These are phyloP conservation scores for Aspergillus texensis DNA, from an alignment of 2,329 filamentous ascomycete genomes.

Conservation along the genomic window DNA sequence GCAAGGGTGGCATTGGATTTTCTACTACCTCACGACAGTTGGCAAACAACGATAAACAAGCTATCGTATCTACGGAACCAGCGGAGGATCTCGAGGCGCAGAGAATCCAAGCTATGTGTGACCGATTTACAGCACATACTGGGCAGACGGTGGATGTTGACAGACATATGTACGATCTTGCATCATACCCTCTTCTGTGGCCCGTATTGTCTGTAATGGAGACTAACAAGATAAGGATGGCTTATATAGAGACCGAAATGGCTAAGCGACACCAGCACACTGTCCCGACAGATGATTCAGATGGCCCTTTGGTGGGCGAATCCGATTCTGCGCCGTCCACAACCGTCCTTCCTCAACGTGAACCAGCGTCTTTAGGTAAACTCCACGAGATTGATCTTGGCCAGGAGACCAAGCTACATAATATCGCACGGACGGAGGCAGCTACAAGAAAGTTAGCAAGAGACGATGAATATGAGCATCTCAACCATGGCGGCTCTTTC, in stretches of 20 bases:
- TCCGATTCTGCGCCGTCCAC: slow-evolving; percentile 18
- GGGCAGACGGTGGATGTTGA: slow-evolving; percentile 61
- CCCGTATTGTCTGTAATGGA: slow-evolving; percentile 21
- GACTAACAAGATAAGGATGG: slow-evolving; percentile 67
- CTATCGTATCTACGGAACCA: slow-evolving; percentile 21
- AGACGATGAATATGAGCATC: slow-evolving; percentile 24
- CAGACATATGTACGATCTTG: slow-evolving; percentile 63
- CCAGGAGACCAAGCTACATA: slow-evolving; percentile 46
- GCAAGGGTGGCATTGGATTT: slow-evolving; percentile 52
- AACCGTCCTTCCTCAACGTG: slow-evolving; percentile 38
- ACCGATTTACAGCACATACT: slow-evolving; percentile 61
- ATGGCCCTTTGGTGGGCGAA: slow-evolving; percentile 14
- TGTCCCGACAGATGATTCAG: slow-evolving; percentile 20
- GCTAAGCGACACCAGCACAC: slow-evolving; percentile 53
- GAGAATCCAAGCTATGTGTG: slow-evolving; percentile 44
- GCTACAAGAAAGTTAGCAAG: slow-evolving; percentile 47
- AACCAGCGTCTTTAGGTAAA: slow-evolving; percentile 58
- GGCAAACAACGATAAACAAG: slow-evolving; percentile 19
- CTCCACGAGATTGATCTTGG: slow-evolving; percentile 61
- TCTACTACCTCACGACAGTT: slow-evolving; percentile 35
- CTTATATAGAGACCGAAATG: slow-evolving; percentile 68
- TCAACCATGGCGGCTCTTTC: slow-evolving; percentile 27
- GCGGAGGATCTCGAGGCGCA: slow-evolving; percentile 39
- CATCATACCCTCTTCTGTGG: background rate
- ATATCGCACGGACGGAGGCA: slow-evolving; percentile 48